phyloP scores from a whole-genome alignment of 108 stramenopile genomes.

The Nannochloropsis oceanica region DNA sequence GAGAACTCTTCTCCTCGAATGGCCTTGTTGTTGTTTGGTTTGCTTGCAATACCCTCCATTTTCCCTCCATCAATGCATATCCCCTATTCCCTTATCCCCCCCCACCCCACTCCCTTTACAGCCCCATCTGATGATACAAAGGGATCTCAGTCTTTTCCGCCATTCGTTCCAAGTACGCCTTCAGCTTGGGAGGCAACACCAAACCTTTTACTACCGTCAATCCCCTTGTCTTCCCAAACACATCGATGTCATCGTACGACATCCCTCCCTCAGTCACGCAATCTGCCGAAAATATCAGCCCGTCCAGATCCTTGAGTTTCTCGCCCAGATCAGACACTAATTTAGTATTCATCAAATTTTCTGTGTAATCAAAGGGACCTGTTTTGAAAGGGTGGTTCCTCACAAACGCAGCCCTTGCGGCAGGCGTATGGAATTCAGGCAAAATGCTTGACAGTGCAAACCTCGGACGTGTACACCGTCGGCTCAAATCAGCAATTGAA shows the following conservation, averaged over 20 bases:
- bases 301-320: conserved; percentile 11
- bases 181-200: conserved; percentile 11
- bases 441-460: conserved; percentile 1
- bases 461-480: conserved; percentile 5
- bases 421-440: background rate
- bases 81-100: too few relatives aligned
- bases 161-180: conserved; percentile 2
- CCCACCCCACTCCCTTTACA: background rate
- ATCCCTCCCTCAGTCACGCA: conserved; percentile 15
- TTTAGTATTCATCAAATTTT: background rate
- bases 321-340: background rate
- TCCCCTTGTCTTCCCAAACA: background rate
- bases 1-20: too few relatives aligned
- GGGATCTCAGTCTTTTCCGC: conserved; percentile 10
- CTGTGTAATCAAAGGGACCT: conserved; percentile 5
- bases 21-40: too few relatives aligned
- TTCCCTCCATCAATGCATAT: too few relatives aligned
- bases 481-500: background rate
- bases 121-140: conserved; percentile 1
- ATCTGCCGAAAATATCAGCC: conserved; percentile 2
- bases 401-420: conserved; percentile 10
- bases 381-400: conserved; percentile 17
- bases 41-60: too few relatives aligned
- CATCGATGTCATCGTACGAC: conserved; percentile 4
- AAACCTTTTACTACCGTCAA: conserved; percentile 4